These are phyloP conservation scores for Metroxylon sagu DNA, from an alignment of 176 grass and related monocot genomes.

Conservation along the genomic window DNA sequence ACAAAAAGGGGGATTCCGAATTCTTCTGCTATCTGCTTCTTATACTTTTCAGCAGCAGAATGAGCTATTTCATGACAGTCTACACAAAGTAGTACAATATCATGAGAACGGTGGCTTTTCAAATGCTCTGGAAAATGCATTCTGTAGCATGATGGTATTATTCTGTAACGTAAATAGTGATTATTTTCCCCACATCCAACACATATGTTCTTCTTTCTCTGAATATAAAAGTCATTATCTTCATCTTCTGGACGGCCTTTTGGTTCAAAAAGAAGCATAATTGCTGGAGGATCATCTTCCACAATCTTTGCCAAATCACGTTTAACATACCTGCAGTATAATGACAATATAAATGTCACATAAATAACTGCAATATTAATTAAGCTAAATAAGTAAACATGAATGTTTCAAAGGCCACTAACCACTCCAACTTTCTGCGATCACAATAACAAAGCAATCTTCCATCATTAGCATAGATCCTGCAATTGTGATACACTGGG, in stretches of 20 bases:
- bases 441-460: constrained; percentile 96
- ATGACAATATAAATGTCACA: no score
- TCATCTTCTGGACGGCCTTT: constrained; percentile 96
- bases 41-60: constrained; percentile 80
- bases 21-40: constrained; percentile 69
- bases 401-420: constrained; percentile 19
- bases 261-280: constrained; percentile 96
- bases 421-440: constrained; percentile 95
- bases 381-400: not conserved
- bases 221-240: constrained; percentile 92
- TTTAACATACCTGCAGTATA: constrained; percentile 56
- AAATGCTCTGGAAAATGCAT: constrained; percentile 98
- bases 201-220: constrained; percentile 97
- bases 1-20: constrained; percentile 87
- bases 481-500: constrained; percentile 96
- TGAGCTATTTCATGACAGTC: constrained; percentile 91
- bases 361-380: no score
- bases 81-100: constrained; percentile 93
- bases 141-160: constrained; percentile 97
- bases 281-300: constrained; percentile 83
- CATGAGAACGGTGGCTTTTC: constrained; percentile 95
- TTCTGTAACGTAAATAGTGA: constrained; percentile 93
- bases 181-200: constrained; percentile 91
- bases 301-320: constrained; percentile 69
- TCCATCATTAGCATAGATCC: constrained; percentile 93